These are phyloP conservation scores for Solanum hybrid DNA, from an alignment of 305 asterid genomes.

Conservation along the genomic window DNA sequence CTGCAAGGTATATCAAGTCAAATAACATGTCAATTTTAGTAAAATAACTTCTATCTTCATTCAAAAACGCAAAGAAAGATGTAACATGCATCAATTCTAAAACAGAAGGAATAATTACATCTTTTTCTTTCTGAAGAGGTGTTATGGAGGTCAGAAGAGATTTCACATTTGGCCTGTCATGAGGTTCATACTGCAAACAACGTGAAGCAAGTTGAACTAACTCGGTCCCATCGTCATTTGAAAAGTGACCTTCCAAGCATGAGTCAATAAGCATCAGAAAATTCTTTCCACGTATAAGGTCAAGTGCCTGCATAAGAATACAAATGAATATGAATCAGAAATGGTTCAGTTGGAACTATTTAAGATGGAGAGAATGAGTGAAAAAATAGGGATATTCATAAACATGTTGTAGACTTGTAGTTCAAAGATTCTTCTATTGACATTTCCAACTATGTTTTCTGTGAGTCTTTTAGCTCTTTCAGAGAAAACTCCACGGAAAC, in stretches of 20 bases:
- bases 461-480: no score
- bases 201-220: slow-evolving; percentile 29
- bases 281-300: slow-evolving; percentile 35
- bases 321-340: not conserved
- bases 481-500: not conserved
- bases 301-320: slow-evolving; percentile 34
- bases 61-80: not conserved
- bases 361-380: not conserved
- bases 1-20: slow-evolving; percentile 8
- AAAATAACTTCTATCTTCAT: not conserved
- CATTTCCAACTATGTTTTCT: no score
- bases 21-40: not conserved
- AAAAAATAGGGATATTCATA: not conserved
- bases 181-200: slow-evolving; percentile 40
- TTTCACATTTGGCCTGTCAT: slow-evolving; percentile 35
- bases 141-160: slow-evolving; percentile 30
- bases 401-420: not conserved
- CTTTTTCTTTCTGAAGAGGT: slow-evolving; percentile 35
- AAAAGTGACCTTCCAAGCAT: slow-evolving; percentile 38
- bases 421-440: no score
- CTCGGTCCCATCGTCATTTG: slow-evolving; percentile 35
- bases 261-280: slow-evolving; percentile 37
- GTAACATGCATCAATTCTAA: not conserved
- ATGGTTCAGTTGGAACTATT: not conserved
- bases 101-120: slow-evolving; percentile 11